phyloP scores from a whole-genome alignment of 345 rosid species.

The Brassica cretica region DNA sequence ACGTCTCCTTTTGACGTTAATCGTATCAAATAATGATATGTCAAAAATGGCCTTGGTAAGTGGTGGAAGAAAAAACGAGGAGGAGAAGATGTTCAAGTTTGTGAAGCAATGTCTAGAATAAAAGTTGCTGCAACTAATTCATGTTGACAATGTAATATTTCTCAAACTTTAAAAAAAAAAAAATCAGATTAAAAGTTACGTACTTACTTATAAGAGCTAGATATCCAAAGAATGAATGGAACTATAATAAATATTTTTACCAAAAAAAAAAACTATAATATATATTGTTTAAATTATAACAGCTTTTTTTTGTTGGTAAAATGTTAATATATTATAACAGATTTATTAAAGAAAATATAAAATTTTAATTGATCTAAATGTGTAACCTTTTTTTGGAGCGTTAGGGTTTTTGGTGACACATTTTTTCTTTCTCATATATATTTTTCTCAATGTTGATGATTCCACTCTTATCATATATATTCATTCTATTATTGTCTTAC shows the following conservation, averaged over 20 bases:
- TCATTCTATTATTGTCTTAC: neutral
- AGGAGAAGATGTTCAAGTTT: slow-evolving; percentile 36
- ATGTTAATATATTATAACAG: neutral
- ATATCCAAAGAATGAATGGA: neutral
- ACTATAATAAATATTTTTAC: neutral
- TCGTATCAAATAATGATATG: neutral
- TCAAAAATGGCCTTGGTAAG: slow-evolving; percentile 17
- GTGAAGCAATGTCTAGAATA: slow-evolving; percentile 39
- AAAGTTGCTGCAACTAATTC: slow-evolving; percentile 45
- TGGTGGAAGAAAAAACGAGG: slow-evolving; percentile 7
- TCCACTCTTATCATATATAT: neutral
- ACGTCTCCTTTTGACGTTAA: slow-evolving; percentile 38
- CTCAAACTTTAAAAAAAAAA: neutral
- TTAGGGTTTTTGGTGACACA: neutral
- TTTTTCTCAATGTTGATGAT: neutral
- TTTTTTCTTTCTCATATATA: neutral
- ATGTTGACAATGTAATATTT: slow-evolving; percentile 36
- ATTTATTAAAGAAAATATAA: neutral
- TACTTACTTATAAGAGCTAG: slow-evolving; percentile 19
- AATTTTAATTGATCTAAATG: neutral
- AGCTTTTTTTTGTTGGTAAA: neutral
- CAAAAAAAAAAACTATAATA: too few relatives aligned
- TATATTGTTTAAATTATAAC: neutral
- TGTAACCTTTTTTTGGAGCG: neutral
- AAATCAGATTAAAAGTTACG: neutral